These are phyloP conservation scores for Boletellus emodensis DNA, from an alignment of 768 basidiomycete species.

Conservation along the genomic window DNA sequence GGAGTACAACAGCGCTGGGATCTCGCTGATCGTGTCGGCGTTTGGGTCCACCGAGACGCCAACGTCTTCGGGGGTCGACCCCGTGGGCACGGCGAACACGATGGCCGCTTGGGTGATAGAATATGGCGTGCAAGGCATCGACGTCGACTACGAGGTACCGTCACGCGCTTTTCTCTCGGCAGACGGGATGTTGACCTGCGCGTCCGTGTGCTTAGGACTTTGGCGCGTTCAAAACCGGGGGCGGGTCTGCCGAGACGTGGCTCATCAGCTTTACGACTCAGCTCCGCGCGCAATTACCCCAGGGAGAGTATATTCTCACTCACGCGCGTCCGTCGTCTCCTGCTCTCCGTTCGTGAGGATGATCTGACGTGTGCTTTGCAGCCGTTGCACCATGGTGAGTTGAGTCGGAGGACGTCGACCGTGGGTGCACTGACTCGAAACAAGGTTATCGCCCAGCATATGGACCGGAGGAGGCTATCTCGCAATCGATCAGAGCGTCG, in stretches of 20 bases:
- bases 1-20: conserved; percentile 50
- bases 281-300: conserved; percentile 32
- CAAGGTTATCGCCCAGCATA: conserved; percentile 19
- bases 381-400: conserved; percentile 24
- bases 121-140: conserved; percentile 47
- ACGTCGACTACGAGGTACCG: conserved; percentile 49
- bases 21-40: conserved; percentile 52
- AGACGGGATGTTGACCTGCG: neutral
- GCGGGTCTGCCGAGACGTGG: conserved; percentile 40
- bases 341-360: neutral
- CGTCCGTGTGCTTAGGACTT: conserved; percentile 25
- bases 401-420: neutral
- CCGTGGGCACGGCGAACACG: conserved; percentile 38
- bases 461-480: conserved; percentile 36
- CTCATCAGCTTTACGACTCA: conserved; percentile 31
- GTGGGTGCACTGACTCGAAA: neutral
- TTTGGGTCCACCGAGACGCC: conserved; percentile 46
- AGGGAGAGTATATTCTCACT: conserved; percentile 31
- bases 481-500: conserved; percentile 35
- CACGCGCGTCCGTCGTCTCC: conserved; percentile 31
- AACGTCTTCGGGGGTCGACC: conserved; percentile 39
- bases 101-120: conserved; percentile 46
- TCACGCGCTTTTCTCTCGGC: neutral
- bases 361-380: conserved; percentile 2
- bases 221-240: conserved; percentile 27